Conservation (phyloP, 2,329 filamentous ascomycete species). For the Microcyclospora tardicrescens region DNA sequence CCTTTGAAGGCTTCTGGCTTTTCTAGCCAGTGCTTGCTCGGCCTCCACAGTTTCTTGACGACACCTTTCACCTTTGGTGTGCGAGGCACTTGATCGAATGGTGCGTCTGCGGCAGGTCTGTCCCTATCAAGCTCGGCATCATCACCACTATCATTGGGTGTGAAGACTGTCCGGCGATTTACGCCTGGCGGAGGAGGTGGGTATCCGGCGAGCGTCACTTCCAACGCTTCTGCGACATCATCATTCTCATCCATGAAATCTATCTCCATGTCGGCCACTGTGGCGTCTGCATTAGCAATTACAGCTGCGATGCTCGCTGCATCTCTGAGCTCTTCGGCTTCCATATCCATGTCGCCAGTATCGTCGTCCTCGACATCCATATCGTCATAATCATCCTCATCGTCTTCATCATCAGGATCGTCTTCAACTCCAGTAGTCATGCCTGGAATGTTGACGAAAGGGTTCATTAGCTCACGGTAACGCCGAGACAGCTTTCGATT, state of each 20-base stretch:
- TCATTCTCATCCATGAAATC: slow-evolving; percentile 36
- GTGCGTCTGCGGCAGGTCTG: slow-evolving; percentile 11
- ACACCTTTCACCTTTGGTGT: slow-evolving; percentile 49
- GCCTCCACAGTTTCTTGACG: slow-evolving; percentile 41
- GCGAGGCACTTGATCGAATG: slow-evolving; percentile 55
- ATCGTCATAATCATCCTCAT: slow-evolving; percentile 32
- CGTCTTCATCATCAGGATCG: slow-evolving; percentile 30
- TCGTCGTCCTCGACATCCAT: slow-evolving; percentile 25
- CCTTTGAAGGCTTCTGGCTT: slow-evolving; percentile 53
- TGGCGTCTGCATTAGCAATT: slow-evolving; percentile 17
- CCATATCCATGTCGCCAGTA: slow-evolving; percentile 14
- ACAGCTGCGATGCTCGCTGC: slow-evolving; percentile 25
- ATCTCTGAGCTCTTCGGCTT: slow-evolving; percentile 15
- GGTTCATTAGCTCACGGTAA: slow-evolving; percentile 26
- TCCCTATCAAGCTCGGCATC: slow-evolving; percentile 42
- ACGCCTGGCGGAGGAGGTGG: slow-evolving; percentile 44
- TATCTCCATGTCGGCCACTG: slow-evolving; percentile 36
- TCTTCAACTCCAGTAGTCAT: slow-evolving; percentile 31
- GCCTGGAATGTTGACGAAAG: slow-evolving; percentile 15
- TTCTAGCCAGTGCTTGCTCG: slow-evolving; percentile 75
- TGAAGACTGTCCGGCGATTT: slow-evolving; percentile 13
- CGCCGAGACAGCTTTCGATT: slow-evolving; percentile 25
- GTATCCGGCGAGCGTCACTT: slow-evolving; percentile 67
- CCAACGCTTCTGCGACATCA: slow-evolving; percentile 59
- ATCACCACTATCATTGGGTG: slow-evolving; percentile 18